Conservation (phyloP, 2,329 filamentous ascomycete genomes). For the Aspergillus phoenicis region DNA sequence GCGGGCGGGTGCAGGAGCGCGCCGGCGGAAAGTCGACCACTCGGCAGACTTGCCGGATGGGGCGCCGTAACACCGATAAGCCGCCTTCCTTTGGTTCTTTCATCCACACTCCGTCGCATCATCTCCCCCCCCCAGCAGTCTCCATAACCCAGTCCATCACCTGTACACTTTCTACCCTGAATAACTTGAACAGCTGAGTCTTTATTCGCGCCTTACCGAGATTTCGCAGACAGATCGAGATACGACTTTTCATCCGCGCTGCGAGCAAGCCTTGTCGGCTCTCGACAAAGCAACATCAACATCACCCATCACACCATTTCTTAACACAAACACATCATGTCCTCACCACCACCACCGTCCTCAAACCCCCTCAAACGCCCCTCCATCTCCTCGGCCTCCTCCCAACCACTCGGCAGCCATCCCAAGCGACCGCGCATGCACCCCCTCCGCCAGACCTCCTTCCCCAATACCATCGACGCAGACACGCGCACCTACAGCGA, state of each 20-base stretch:
- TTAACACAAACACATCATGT: constrained; percentile 29
- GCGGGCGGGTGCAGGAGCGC: neutral
- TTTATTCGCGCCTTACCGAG: neutral
- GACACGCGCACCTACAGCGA: constrained; percentile 35
- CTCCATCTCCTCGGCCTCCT: constrained; percentile 43
- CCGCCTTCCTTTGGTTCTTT: neutral
- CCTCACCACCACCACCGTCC: constrained; percentile 39
- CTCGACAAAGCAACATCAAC: neutral
- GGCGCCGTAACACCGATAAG: constrained; percentile 8
- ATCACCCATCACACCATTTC: neutral
- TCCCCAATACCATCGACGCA: constrained; percentile 39
- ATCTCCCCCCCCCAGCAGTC: neutral
- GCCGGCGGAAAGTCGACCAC: constrained; percentile 1
- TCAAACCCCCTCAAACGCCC: constrained; percentile 45
- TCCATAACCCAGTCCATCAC: neutral
- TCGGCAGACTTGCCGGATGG: constrained; percentile 14
- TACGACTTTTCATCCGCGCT: neutral
- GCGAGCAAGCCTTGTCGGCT: neutral
- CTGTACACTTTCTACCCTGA: too few species aligned
- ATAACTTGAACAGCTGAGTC: neutral
- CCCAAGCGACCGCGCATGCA: constrained; percentile 44
- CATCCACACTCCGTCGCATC: neutral
- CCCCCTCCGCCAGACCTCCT: constrained; percentile 52
- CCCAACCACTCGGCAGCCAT: constrained; percentile 34
- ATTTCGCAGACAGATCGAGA: neutral